phyloP scores from a whole-genome alignment of 768 basidiomycete genomes.

The Termitomyces sp. region DNA sequence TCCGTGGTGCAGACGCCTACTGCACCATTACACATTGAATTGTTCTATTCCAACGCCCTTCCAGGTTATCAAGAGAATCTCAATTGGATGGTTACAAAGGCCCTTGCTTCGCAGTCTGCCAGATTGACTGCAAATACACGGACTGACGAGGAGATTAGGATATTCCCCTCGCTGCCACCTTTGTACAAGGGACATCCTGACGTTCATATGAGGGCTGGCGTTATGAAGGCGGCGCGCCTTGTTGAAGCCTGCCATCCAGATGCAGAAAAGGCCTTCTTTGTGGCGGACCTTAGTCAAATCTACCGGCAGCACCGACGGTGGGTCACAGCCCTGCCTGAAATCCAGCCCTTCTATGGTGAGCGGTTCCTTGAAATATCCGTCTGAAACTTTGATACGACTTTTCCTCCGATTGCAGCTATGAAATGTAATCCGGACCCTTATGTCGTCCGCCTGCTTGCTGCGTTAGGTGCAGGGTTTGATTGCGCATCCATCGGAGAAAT shows the following conservation, averaged over 20 bases:
- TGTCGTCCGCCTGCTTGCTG: conserved; percentile 83
- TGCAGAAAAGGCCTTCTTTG: conserved; percentile 94
- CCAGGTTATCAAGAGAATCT: conserved; percentile 18
- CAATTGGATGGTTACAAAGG: conserved; percentile 53
- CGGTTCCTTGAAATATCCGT: conserved; percentile 9
- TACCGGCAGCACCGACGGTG: conserved; percentile 84
- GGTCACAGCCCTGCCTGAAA: conserved; percentile 67
- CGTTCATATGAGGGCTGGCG: conserved; percentile 67
- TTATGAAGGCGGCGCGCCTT: conserved; percentile 56
- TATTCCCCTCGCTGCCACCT: conserved; percentile 64
- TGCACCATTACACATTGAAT: conserved; percentile 27
- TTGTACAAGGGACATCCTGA: conserved; percentile 66
- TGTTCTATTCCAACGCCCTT: conserved; percentile 17
- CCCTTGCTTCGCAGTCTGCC: conserved; percentile 44
- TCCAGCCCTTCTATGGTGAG: conserved; percentile 91
- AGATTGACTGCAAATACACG: conserved; percentile 24
- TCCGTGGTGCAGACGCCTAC: conserved; percentile 48
- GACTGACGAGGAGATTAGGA: conserved; percentile 27
- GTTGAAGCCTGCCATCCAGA: conserved; percentile 53
- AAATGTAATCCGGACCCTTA: conserved; percentile 99
- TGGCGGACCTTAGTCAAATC: conserved; percentile 86
- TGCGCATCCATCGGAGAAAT: conserved; percentile 97
- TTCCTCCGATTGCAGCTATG: conserved; percentile 55
- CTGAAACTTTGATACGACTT: background rate
- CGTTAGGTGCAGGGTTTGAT: conserved; percentile 91